Evolutionary conservation across 2,329 filamentous ascomycete species (phyloP).

Genomic region (Hymenotorrendiella dingleyae): DNA sequence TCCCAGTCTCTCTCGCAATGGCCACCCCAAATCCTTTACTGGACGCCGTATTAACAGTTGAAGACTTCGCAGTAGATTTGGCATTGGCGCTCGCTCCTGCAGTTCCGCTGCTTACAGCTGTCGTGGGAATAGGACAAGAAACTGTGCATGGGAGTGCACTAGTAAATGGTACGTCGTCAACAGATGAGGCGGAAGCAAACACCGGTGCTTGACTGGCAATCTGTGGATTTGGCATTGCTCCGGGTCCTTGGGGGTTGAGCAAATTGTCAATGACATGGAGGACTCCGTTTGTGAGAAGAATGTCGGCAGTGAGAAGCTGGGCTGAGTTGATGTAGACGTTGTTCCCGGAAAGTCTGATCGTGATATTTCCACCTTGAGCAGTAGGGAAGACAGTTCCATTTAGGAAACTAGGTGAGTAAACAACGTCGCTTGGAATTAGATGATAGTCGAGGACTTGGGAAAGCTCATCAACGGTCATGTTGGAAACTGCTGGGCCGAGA

Average conservation of each 20-base stretch:
- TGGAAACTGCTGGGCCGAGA: constrained; percentile 31
- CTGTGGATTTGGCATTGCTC: constrained; percentile 33
- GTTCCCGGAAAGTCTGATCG: constrained; percentile 32
- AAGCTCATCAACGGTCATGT: constrained; percentile 27
- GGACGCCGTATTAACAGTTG: constrained; percentile 16
- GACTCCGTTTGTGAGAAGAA: constrained; percentile 32
- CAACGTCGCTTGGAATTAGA: constrained; percentile 24
- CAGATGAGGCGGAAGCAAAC: constrained; percentile 25
- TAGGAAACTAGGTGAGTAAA: constrained; percentile 30
- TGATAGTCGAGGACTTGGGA: constrained; percentile 32
- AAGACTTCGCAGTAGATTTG: constrained; percentile 14
- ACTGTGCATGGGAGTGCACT: constrained; percentile 37
- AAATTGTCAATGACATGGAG: constrained; percentile 35
- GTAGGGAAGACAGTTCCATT: constrained; percentile 28
- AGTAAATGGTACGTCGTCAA: constrained; percentile 33
- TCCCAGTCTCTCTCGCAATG: constrained; percentile 15
- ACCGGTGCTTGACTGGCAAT: constrained; percentile 32
- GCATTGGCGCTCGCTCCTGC: background rate
- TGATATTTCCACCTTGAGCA: constrained; percentile 29
- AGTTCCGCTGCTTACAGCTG: background rate
- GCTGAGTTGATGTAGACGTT: constrained; percentile 35
- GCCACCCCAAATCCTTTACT: constrained; percentile 12
- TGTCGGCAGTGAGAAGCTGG: constrained; percentile 31
- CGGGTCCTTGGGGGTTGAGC: constrained; percentile 38
- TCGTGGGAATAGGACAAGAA: constrained; percentile 27